Conservation (phyloP, 805 yeast genomes). For the Metschnikowia santaceciliae region DNA sequence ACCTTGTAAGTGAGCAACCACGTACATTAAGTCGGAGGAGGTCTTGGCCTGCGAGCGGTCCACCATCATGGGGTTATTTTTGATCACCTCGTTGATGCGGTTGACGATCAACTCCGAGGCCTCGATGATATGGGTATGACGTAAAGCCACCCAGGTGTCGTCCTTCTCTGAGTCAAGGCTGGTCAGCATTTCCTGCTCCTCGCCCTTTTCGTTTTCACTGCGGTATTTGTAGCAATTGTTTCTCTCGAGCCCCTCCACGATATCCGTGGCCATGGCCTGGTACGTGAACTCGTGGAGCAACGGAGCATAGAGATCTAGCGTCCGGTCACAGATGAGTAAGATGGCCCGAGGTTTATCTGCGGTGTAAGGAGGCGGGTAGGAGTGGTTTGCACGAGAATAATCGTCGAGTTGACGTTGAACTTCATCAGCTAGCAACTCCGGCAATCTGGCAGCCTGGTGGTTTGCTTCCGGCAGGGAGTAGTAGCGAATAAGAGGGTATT, state of each 20-base stretch:
- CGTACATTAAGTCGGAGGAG: constrained; percentile 68
- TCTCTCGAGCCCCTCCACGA: constrained; percentile 43
- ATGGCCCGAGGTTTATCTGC: constrained; percentile 63
- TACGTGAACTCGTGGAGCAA: constrained; percentile 85
- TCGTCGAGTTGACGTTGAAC: constrained; percentile 71
- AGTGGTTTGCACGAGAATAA: constrained; percentile 64
- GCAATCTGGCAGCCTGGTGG: constrained; percentile 55
- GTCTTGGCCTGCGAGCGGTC: constrained; percentile 62
- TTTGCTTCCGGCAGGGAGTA: constrained; percentile 49
- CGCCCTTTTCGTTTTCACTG: constrained; percentile 51
- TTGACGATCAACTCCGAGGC: constrained; percentile 59
- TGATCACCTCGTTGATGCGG: constrained; percentile 59
- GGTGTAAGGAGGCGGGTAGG: constrained; percentile 54
- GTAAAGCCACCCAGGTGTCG: constrained; percentile 64
- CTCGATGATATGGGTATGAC: constrained; percentile 73
- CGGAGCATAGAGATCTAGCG: constrained; percentile 80
- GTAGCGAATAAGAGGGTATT: constrained; percentile 81
- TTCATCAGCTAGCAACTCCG: constrained; percentile 65
- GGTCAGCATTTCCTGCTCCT: constrained; percentile 28
- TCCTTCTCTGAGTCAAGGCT: constrained; percentile 59
- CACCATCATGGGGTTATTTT: constrained; percentile 71
- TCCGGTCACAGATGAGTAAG: constrained; percentile 74
- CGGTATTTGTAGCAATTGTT: constrained; percentile 47
- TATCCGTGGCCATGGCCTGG: constrained; percentile 88
- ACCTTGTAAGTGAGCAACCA: constrained; percentile 66